Percentiles rank a stretch among this genome's conserved stretches.
phyloP scores from a whole-genome alignment of 176 grass and related monocot species.

The Tuctoria greenei region DNA sequence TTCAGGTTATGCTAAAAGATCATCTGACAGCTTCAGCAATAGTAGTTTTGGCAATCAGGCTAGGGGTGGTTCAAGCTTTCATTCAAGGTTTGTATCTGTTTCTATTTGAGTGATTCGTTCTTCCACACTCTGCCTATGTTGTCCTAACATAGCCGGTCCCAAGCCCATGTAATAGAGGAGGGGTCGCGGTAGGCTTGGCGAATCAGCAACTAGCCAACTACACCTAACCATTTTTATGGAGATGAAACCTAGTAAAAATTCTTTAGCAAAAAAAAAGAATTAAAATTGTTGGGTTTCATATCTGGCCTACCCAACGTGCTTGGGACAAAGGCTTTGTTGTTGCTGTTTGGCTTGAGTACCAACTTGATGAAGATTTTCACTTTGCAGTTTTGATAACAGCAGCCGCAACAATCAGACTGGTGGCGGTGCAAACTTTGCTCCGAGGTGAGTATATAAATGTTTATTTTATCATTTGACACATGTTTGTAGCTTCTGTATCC shows the following conservation, averaged over 20 bases:
- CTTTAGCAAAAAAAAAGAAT: too few relatives aligned
- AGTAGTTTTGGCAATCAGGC: slow-evolving; percentile 29
- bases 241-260: too few relatives aligned
- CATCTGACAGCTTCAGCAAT: slow-evolving; percentile 13
- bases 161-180: too few relatives aligned
- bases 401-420: slow-evolving; percentile 28
- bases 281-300: too few relatives aligned
- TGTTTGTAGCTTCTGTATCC: slow-evolving; percentile 19
- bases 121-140: too few relatives aligned
- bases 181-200: too few relatives aligned
- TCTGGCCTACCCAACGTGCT: too few relatives aligned
- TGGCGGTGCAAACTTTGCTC: slow-evolving; percentile 15
- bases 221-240: too few relatives aligned
- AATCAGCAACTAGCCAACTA: too few relatives aligned
- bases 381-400: slow-evolving; percentile 41
- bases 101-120: slow-evolving; percentile 25
- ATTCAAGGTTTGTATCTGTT: slow-evolving; percentile 39
- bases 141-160: too few relatives aligned
- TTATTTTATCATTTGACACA: not conserved
- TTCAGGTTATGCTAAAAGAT: slow-evolving; percentile 34
- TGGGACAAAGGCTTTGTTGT: too few relatives aligned
- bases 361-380: slow-evolving; percentile 7
- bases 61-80: slow-evolving; percentile 39
- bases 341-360: not conserved
- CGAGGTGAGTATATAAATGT: slow-evolving; percentile 34